Evolutionary conservation across 306 rosid genomes (phyloP).

Genomic region (Fragaria vesca): DNA sequence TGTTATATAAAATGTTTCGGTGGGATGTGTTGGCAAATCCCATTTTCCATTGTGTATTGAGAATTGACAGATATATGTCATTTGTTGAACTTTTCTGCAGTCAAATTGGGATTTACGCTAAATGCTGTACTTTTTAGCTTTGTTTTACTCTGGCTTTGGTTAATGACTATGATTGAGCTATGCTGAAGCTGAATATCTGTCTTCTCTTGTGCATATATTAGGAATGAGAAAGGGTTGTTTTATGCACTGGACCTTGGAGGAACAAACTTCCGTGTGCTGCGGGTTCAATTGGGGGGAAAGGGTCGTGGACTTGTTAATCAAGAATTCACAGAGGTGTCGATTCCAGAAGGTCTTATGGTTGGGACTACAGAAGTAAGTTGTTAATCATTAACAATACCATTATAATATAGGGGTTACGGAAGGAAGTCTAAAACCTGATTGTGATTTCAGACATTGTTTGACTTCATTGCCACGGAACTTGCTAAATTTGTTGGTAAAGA

Average conservation of each 20-base stretch:
- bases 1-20: not conserved
- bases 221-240: conserved; percentile 84
- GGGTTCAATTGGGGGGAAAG: conserved; percentile 80
- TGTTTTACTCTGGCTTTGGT: not conserved
- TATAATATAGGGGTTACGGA: not conserved
- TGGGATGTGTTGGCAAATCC: not conserved
- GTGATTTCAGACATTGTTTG: conserved; percentile 72
- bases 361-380: conserved; percentile 74
- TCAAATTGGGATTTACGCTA: not conserved
- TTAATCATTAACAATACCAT: not conserved
- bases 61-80: not conserved
- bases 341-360: conserved; percentile 87
- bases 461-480: conserved; percentile 76
- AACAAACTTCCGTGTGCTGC: conserved; percentile 86
- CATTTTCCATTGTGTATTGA: not conserved
- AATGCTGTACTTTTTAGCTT: not conserved
- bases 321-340: conserved; percentile 73
- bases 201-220: conserved; percentile 8
- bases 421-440: not conserved
- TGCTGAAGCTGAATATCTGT: not conserved
- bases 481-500: conserved; percentile 71
- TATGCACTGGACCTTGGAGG: conserved; percentile 99
- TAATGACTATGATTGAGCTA: not conserved
- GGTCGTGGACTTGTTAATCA: conserved; percentile 48
- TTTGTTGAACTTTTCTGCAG: not conserved